Evolutionary conservation across 257 asterid genomes (phyloP).

Genomic region (Gardenia jasminoides): DNA sequence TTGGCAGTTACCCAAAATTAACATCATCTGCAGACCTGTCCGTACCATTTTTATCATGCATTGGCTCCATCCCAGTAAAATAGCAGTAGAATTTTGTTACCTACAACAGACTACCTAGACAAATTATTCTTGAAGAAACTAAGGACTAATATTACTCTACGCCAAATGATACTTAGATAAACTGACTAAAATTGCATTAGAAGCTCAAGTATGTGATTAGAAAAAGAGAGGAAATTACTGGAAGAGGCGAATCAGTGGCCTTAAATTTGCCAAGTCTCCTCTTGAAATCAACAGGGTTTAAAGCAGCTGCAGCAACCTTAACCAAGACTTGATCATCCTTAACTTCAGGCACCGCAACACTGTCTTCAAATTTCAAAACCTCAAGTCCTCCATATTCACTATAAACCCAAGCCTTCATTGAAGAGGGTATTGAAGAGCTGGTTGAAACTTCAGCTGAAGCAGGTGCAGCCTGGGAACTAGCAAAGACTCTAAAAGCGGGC

Average conservation of each 20-base stretch:
- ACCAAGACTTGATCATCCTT: slow-evolving; percentile 76
- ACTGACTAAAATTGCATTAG: not conserved
- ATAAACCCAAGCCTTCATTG: slow-evolving; percentile 87
- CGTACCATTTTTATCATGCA: not conserved
- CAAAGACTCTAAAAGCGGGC: slow-evolving; percentile 33
- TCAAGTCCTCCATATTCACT: slow-evolving; percentile 74
- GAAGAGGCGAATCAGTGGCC: slow-evolving; percentile 95
- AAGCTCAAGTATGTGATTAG: not conserved
- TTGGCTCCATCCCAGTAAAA: not conserved
- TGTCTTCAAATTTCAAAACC: slow-evolving; percentile 59
- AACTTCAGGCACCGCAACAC: slow-evolving; percentile 57
- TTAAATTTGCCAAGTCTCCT: slow-evolving; percentile 70
- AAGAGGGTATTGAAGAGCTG: slow-evolving; percentile 46
- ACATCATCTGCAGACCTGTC: too few species aligned
- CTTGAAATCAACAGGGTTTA: slow-evolving; percentile 87
- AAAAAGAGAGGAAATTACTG: slow-evolving; percentile 36
- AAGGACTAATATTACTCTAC: not conserved
- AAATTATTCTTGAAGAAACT: not conserved
- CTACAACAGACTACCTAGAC: not conserved
- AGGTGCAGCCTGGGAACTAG: slow-evolving; percentile 61
- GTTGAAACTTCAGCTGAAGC: slow-evolving; percentile 41
- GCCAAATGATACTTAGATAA: not conserved
- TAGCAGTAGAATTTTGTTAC: not conserved
- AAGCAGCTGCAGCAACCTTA: slow-evolving; percentile 85
- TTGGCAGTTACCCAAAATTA: not conserved